Percentiles rank a stretch among this genome's conserved stretches.
Conservation (phyloP, 1,139 yeast genomes). For the Yamadazyma aaseri region DNA sequence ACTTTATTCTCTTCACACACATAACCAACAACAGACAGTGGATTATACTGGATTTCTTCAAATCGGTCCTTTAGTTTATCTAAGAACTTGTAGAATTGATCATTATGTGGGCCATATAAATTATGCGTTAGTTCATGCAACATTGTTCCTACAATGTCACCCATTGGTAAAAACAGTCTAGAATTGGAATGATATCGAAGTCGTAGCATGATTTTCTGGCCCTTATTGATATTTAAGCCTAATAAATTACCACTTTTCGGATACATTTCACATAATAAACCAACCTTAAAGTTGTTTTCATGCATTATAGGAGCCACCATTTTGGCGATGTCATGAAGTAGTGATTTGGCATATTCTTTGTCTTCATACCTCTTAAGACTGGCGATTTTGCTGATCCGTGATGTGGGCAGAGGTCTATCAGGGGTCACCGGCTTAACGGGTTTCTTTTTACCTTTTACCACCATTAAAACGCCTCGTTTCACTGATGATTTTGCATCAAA, state of each 20-base stretch:
- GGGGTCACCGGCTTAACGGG: slow-evolving; percentile 9
- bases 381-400: slow-evolving; percentile 52
- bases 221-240: slow-evolving; percentile 87
- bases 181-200: slow-evolving; percentile 61
- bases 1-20: slow-evolving; percentile 53
- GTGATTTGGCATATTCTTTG: slow-evolving; percentile 54
- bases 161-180: slow-evolving; percentile 59
- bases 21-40: slow-evolving; percentile 22
- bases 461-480: slow-evolving; percentile 13
- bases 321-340: slow-evolving; percentile 61
- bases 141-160: slow-evolving; percentile 75
- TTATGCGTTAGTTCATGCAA: slow-evolving; percentile 89
- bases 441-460: slow-evolving; percentile 11
- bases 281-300: slow-evolving; percentile 63
- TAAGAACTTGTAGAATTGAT: slow-evolving; percentile 60
- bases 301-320: slow-evolving; percentile 75
- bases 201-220: slow-evolving; percentile 70
- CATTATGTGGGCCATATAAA: slow-evolving; percentile 76
- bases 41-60: slow-evolving; percentile 47
- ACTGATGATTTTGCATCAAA: too few species aligned
- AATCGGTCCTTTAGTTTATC: slow-evolving; percentile 62
- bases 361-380: slow-evolving; percentile 54
- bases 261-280: slow-evolving; percentile 73
- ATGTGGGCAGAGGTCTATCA: slow-evolving; percentile 42
- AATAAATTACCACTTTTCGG: slow-evolving; percentile 69